Conservation (phyloP, 768 basidiomycete species). For the Leccinum aurantiacum region DNA sequence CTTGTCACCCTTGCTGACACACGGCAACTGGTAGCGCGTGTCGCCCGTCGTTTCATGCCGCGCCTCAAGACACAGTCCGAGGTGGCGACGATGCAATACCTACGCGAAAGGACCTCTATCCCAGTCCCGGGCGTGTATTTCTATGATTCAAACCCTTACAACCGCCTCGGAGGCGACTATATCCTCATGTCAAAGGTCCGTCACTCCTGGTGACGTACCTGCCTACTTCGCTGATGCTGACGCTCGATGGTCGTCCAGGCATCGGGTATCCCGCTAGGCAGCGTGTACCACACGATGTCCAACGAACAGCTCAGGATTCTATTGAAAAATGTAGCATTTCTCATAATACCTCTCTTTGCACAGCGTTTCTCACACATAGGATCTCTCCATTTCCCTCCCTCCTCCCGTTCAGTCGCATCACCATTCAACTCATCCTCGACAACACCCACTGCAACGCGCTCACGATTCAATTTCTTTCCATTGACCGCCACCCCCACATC, state of each 20-base stretch:
- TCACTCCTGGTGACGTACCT: conserved; percentile 9
- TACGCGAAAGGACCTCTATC: conserved; percentile 65
- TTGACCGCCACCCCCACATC: conserved; percentile 13
- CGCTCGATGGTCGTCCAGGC: conserved; percentile 46
- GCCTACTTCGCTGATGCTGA: conserved; percentile 7
- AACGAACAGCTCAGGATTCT: conserved; percentile 64
- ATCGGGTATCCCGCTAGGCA: conserved; percentile 65
- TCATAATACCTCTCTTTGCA: conserved; percentile 72
- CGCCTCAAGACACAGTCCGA: conserved; percentile 86
- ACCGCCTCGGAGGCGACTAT: conserved; percentile 81
- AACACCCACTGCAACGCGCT: conserved; percentile 29
- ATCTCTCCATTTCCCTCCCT: conserved; percentile 54
- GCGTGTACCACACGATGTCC: conserved; percentile 69
- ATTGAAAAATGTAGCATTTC: conserved; percentile 63
- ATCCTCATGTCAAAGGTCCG: conserved; percentile 84
- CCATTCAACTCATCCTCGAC: conserved; percentile 20
- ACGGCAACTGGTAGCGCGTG: conserved; percentile 69
- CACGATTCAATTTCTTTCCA: conserved; percentile 22
- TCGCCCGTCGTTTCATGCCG: conserved; percentile 84
- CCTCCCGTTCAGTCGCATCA: conserved; percentile 20
- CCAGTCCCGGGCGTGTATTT: conserved; percentile 76
- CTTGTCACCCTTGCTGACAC: conserved; percentile 64
- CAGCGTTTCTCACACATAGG: conserved; percentile 78
- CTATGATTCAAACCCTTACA: conserved; percentile 82
- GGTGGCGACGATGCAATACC: conserved; percentile 80